Conservation (phyloP, 1,139 yeast genomes). For the Blastobotrys petasosporus region DNA sequence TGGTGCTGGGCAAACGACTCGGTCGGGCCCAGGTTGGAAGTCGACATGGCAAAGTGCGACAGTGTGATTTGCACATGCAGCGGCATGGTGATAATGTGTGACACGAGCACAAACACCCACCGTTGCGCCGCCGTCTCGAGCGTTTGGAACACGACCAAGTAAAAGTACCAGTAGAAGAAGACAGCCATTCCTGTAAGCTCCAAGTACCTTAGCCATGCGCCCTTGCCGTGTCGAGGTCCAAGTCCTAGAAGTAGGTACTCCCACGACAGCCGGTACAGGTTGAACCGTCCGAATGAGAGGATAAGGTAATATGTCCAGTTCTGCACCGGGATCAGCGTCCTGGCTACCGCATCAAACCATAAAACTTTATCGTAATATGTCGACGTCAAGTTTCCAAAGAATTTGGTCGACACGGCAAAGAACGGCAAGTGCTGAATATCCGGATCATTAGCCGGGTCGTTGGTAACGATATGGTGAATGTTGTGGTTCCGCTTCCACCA, state of each 20-base stretch:
- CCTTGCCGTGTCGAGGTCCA: constrained; percentile 76
- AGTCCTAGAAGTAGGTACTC: constrained; percentile 60
- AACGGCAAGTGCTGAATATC: constrained; percentile 91
- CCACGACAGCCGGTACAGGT: constrained; percentile 78
- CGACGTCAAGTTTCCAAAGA: constrained; percentile 64
- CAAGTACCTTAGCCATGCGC: constrained; percentile 79
- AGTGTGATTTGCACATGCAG: constrained; percentile 89
- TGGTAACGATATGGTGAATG: constrained; percentile 81
- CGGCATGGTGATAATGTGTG: constrained; percentile 78
- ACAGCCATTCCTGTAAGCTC: constrained; percentile 64
- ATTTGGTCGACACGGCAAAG: constrained; percentile 73
- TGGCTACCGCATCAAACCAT: constrained; percentile 63
- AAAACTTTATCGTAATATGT: constrained; percentile 68
- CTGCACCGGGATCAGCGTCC: constrained; percentile 54
- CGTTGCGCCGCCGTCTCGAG: constrained; percentile 50
- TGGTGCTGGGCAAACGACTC: constrained; percentile 83
- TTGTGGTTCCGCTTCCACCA: constrained; percentile 96
- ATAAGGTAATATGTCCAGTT: constrained; percentile 71
- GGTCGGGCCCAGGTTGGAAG: constrained; percentile 73
- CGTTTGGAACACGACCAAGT: constrained; percentile 48
- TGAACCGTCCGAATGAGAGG: constrained; percentile 77
- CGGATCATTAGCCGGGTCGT: constrained; percentile 90
- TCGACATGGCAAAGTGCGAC: constrained; percentile 91
- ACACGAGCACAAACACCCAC: constrained; percentile 57
- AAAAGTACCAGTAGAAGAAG: constrained; percentile 77